phyloP scores from a whole-genome alignment of 768 basidiomycete species.

The Podaxis sp. region DNA sequence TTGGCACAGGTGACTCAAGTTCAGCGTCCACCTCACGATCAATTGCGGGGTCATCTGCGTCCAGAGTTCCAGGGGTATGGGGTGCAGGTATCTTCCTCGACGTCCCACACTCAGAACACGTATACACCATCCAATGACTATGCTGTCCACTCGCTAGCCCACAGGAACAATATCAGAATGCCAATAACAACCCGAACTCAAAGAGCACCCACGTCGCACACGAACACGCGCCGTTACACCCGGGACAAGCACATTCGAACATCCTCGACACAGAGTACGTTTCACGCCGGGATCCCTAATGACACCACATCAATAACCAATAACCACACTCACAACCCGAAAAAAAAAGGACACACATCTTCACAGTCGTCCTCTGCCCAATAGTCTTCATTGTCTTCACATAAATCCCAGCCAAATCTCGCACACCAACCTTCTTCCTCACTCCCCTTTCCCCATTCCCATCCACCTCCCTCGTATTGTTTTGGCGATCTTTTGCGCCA shows the following conservation, averaged over 20 bases:
- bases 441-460: not conserved
- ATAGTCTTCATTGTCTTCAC: constrained; percentile 65
- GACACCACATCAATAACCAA: not conserved
- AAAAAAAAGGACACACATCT: constrained; percentile 52
- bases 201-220: constrained; percentile 50
- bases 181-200: not conserved
- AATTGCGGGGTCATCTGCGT: not conserved
- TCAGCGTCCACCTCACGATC: not conserved
- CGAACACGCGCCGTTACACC: constrained; percentile 67
- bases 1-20: not conserved
- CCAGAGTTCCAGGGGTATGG: constrained; percentile 7
- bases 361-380: constrained; percentile 73
- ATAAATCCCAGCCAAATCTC: constrained; percentile 65
- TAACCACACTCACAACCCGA: constrained; percentile 1
- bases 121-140: constrained; percentile 54
- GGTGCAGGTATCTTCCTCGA: constrained; percentile 70
- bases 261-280: constrained; percentile 72
- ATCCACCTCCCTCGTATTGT: not conserved
- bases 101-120: constrained; percentile 56
- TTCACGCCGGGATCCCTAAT: constrained; percentile 81
- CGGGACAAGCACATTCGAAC: constrained; percentile 61
- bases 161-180: constrained; percentile 5
- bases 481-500: constrained; percentile 1
- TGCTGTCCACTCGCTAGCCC: constrained; percentile 39
- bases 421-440: not conserved